Evolutionary conservation across 306 rosid genomes (phyloP), one percentile per base, ranked within the genome.

Genomic region (Cyclanthera cordifolia): DNA sequence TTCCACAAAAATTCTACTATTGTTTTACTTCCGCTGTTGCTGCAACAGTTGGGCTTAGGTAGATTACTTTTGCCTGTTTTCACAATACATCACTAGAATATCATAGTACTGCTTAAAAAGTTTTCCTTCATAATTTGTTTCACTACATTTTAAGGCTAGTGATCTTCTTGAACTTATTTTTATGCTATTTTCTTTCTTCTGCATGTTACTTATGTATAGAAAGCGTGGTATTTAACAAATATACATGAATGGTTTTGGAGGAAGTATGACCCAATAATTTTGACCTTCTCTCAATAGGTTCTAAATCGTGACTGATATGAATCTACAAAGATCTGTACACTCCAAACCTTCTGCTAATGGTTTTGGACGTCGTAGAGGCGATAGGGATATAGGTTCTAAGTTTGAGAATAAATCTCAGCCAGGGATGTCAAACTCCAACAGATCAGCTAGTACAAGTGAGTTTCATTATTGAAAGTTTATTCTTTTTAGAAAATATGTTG

Each of bases 331-430:
- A 71, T 74, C 80, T 78, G 74, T 73, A 69, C 95, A 81, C 67
- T 70, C 86, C 52, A 90, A 84, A 81, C 74, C 91, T 55, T 80
- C 94, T 74, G 55, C 82, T 58, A 93, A 93, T 83, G 99, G 96
- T 69, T 86, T 82, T 83, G 87, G 85, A 71, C 94, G 95, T 75
- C 78, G 91, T 53, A 93, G 91, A 81, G 82, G 86, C 30, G 96
- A 84, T 32, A 86, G 86, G 82, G 98, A 85, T 71, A 83, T 82
- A 70, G 85, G 84, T 48, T 25, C 83, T 57, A 86, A 82, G 79
- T 55, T 70, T 13, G 96, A 84, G 72, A 82, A 80, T 76, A 93
- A 73, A 78, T 76, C 73, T 2, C 80, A 80, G 53, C 72, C 88
- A 75, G 96, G 96, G 69, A 87, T 81, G 75, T 79, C 87, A 74